Evolutionary conservation across 179 eudicot species (phyloP).

Genomic region (Camellia oleifera): DNA sequence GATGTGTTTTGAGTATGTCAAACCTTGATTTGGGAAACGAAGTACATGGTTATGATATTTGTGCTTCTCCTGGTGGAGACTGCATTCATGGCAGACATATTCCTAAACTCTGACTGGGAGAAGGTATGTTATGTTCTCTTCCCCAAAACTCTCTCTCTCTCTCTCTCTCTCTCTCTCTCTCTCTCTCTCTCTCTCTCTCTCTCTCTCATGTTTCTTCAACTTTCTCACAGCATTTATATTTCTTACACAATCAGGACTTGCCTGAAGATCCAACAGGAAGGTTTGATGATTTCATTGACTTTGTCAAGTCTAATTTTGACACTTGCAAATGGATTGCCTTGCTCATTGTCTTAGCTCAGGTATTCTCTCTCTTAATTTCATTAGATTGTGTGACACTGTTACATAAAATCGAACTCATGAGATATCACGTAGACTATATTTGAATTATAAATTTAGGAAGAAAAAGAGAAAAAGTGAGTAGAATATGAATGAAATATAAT

Average conservation of each 20-base stretch:
- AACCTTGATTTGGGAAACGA: constrained; percentile 8
- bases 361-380: not conserved
- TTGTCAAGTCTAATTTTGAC: constrained; percentile 21
- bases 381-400: too few species aligned
- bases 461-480: too few species aligned
- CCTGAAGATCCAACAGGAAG: constrained; percentile 51
- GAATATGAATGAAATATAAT: too few species aligned
- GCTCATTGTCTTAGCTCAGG: constrained; percentile 40
- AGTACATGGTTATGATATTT: constrained; percentile 35
- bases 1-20: not conserved
- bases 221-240: not conserved
- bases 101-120: constrained; percentile 41
- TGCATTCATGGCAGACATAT: constrained; percentile 31
- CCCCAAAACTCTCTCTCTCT: not conserved
- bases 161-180: not conserved
- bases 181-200: not conserved
- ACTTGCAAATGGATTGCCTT: constrained; percentile 34
- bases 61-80: constrained; percentile 41
- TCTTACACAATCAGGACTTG: constrained; percentile 40
- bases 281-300: constrained; percentile 47
- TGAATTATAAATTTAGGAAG: too few species aligned
- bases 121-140: constrained; percentile 31
- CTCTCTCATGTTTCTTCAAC: not conserved
- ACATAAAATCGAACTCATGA: too few species aligned
- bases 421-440: too few species aligned